These are phyloP conservation scores for Zoysia matrella DNA, from an alignment of 202 grass and related monocot species.

Conservation along the genomic window DNA sequence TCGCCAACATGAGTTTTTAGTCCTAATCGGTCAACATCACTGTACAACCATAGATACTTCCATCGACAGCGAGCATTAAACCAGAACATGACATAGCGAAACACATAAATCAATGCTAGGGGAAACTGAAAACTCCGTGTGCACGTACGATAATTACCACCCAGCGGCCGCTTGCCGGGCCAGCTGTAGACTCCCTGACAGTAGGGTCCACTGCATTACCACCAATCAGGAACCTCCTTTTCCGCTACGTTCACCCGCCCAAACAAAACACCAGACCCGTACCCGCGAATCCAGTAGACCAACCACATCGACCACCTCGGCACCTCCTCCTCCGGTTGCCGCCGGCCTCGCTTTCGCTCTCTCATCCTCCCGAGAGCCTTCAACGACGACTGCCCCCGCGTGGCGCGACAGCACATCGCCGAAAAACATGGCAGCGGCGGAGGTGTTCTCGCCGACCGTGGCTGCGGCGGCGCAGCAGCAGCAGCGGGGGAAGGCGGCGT, in stretches of 20 bases:
- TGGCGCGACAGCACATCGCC: conserved; percentile 18
- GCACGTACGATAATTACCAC: conserved; percentile 43
- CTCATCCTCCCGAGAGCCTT: not conserved
- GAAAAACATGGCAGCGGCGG: conserved; percentile 51
- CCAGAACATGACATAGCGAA: not conserved
- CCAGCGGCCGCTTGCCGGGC: conserved; percentile 3
- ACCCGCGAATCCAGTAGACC: not conserved
- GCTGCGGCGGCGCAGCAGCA: conserved; percentile 59
- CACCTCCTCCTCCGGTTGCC: conserved; percentile 39
- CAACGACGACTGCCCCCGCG: conserved; percentile 13
- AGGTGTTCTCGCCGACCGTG: conserved; percentile 67
- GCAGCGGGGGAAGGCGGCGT: conserved; percentile 57
- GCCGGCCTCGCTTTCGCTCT: conserved; percentile 19
- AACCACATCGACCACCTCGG: conserved; percentile 5
- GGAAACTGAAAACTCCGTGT: conserved; percentile 29
- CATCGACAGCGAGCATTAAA: conserved; percentile 1
- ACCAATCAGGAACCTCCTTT: conserved; percentile 42
- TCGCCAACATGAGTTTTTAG: not conserved
- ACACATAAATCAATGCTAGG: too few relatives aligned
- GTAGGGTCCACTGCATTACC: conserved; percentile 33
- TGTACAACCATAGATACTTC: conserved; percentile 22
- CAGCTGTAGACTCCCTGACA: conserved; percentile 31
- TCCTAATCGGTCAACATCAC: conserved; percentile 7
- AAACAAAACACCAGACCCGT: not conserved
- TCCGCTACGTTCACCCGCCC: conserved; percentile 55